Percentiles rank a stretch among this genome's conserved stretches.
These are phyloP conservation scores for Xylariomycetidae sp. DNA, from an alignment of 2,329 filamentous ascomycete genomes.

Conservation along the genomic window DNA sequence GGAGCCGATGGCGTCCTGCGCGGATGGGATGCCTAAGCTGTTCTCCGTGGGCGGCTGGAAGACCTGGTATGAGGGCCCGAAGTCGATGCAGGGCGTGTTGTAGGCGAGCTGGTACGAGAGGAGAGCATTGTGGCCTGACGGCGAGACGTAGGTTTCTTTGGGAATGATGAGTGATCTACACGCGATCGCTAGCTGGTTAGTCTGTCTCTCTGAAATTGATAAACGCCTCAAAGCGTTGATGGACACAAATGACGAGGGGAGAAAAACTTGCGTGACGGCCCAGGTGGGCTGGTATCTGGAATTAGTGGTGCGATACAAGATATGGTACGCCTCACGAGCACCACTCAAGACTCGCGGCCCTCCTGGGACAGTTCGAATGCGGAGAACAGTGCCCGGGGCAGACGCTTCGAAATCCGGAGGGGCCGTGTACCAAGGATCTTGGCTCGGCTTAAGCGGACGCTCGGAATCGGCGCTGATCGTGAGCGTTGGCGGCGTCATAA, in stretches of 20 bases:
- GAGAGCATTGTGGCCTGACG: constrained; percentile 15
- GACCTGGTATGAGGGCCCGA: constrained; percentile 29
- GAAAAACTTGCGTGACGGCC: constrained; percentile 36
- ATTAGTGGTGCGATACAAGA: constrained; percentile 34
- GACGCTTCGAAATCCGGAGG: constrained; percentile 23
- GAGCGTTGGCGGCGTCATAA: too few species aligned
- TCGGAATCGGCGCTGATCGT: too few species aligned
- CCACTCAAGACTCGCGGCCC: constrained; percentile 8
- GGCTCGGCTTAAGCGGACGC: too few species aligned
- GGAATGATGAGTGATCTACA: constrained; percentile 27
- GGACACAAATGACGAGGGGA: too few species aligned
- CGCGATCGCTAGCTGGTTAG: too few species aligned
- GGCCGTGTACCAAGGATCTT: constrained; percentile 30
- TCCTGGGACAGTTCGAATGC: constrained; percentile 24
- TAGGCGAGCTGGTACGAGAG: constrained; percentile 36
- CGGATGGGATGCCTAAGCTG: constrained; percentile 6
- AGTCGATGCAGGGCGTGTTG: constrained; percentile 31
- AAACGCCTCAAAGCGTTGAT: too few species aligned
- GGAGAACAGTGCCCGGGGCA: constrained; percentile 24
- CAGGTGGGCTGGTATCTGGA: constrained; percentile 29
- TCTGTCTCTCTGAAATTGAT: too few species aligned
- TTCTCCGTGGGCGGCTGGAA: constrained; percentile 6
- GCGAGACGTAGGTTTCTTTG: constrained; percentile 4
- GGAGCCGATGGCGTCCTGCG: constrained; percentile 20
- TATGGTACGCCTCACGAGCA: constrained; percentile 24